phyloP scores from a whole-genome alignment of 2,329 filamentous ascomycete genomes.

The Ilyonectria mors-panacis region DNA sequence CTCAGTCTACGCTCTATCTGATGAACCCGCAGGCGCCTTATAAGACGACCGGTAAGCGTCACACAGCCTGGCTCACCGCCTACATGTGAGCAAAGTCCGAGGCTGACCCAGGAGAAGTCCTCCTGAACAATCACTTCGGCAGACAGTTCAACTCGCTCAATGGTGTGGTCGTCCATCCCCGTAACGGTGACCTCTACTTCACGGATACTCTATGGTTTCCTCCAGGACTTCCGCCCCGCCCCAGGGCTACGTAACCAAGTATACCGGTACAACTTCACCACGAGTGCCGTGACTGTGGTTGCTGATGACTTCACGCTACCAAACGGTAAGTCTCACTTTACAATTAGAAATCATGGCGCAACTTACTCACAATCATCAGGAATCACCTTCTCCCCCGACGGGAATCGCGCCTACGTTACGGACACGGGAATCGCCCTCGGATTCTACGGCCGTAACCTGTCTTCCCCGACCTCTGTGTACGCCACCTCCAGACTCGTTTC shows the following conservation, averaged over 20 bases:
- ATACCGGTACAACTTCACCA: slow-evolving; percentile 68
- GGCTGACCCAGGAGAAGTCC: slow-evolving; percentile 47
- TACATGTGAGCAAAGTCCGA: not conserved
- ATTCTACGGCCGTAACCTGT: slow-evolving; percentile 59
- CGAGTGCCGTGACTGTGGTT: slow-evolving; percentile 66
- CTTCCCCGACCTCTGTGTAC: slow-evolving; percentile 60
- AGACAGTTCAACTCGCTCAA: slow-evolving; percentile 74
- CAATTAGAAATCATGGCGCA: fast-evolving
- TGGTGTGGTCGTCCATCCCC: slow-evolving; percentile 68
- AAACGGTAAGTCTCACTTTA: slow-evolving; percentile 59
- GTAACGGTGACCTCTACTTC: slow-evolving; percentile 73
- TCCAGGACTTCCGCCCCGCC: slow-evolving; percentile 69
- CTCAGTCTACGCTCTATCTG: slow-evolving; percentile 36
- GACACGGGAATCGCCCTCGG: slow-evolving; percentile 66
- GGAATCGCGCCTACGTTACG: slow-evolving; percentile 67
- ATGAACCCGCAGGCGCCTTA: slow-evolving; percentile 58
- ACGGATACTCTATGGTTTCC: slow-evolving; percentile 73
- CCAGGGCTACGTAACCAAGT: slow-evolving; percentile 71
- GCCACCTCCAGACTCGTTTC: no score
- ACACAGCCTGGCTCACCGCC: not conserved
- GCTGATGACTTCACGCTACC: slow-evolving; percentile 70
- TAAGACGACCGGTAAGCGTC: slow-evolving; percentile 61
- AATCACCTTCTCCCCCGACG: slow-evolving; percentile 69
- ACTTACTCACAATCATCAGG: slow-evolving; percentile 51
- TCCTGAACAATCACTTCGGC: slow-evolving; percentile 73